phyloP scores from a whole-genome alignment of 192 early-diverging fungal genomes.

The Coemansia sp. region DNA sequence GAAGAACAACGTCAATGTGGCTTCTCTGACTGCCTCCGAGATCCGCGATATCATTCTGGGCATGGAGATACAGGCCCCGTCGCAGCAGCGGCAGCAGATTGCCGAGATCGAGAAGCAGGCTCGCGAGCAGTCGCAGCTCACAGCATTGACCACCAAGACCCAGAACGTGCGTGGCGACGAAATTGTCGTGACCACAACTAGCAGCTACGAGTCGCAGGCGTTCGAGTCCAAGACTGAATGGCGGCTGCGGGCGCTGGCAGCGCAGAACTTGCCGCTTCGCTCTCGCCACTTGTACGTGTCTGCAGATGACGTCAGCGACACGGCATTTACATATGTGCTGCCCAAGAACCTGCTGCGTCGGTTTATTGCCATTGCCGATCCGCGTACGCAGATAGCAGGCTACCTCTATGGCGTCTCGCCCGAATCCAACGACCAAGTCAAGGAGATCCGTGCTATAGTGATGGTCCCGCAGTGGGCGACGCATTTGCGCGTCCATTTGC shows the following conservation, averaged over 20 bases:
- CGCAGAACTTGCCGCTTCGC: constrained; percentile 90
- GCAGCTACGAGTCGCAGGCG: constrained; percentile 93
- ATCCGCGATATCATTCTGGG: constrained; percentile 98
- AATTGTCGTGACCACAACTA: constrained; percentile 96
- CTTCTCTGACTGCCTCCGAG: constrained; percentile 93
- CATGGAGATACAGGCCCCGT: constrained; percentile 98
- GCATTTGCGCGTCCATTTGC: constrained; percentile 89
- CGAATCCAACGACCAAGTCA: constrained; percentile 85
- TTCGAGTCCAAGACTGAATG: constrained; percentile 99
- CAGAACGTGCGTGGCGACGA: constrained; percentile 96
- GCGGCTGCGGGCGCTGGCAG: constrained; percentile 96
- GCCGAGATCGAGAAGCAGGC: constrained; percentile 98
- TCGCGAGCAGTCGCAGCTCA: constrained; percentile 87
- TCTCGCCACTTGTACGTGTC: constrained; percentile 97
- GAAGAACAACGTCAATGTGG: constrained; percentile 99
- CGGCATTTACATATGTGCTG: constrained; percentile 91
- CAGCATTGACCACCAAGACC: constrained; percentile 94
- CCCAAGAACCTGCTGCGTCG: constrained; percentile 97
- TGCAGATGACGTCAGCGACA: constrained; percentile 92
- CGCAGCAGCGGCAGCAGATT: constrained; percentile 92
- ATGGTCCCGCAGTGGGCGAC: constrained; percentile 99
- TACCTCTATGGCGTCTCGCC: constrained; percentile 93
- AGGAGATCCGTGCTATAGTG: constrained; percentile 91
- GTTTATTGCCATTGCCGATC: constrained; percentile 93
- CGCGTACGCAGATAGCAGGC: constrained; percentile 93